phyloP scores from a whole-genome alignment of 2,329 filamentous ascomycete genomes.

The Pseudogymnoascus sp. region DNA sequence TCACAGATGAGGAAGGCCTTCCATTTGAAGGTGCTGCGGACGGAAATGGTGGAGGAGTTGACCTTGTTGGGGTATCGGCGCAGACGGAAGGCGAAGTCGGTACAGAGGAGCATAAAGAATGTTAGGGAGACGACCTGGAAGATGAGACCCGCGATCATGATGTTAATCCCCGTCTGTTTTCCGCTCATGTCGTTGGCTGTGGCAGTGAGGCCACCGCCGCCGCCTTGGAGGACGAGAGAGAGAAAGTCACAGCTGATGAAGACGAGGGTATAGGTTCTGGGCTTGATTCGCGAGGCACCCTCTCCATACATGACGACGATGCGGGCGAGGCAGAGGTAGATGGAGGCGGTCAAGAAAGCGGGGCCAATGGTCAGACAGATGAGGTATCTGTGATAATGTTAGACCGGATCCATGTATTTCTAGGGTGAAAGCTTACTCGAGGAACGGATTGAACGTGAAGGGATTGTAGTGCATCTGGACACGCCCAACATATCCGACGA shows the following conservation, averaged over 20 bases:
- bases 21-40: slow-evolving; percentile 5
- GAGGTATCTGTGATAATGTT: slow-evolving; percentile 27
- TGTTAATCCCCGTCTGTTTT: slow-evolving; percentile 41
- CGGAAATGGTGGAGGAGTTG: background rate
- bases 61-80: slow-evolving; percentile 2
- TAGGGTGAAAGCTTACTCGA: slow-evolving; percentile 41
- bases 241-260: slow-evolving; percentile 54
- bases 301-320: slow-evolving; percentile 45
- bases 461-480: slow-evolving; percentile 47
- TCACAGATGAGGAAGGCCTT: slow-evolving; percentile 4
- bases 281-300: slow-evolving; percentile 43
- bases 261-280: slow-evolving; percentile 44
- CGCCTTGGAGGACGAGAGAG: slow-evolving; percentile 53
- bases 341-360: slow-evolving; percentile 54
- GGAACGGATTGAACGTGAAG: slow-evolving; percentile 49
- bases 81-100: slow-evolving; percentile 24
- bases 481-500: slow-evolving; percentile 50
- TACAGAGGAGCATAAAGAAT: slow-evolving; percentile 27
- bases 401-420: background rate
- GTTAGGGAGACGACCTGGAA: slow-evolving; percentile 49
- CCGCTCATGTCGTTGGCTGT: slow-evolving; percentile 13
- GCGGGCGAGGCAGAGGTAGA: slow-evolving; percentile 61
- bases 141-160: slow-evolving; percentile 53
- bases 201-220: slow-evolving; percentile 48
- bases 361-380: slow-evolving; percentile 36